Percentiles rank a stretch among this genome's conserved stretches.
These are phyloP conservation scores for Chrysosporium keratinophilum DNA, from an alignment of 2,329 filamentous ascomycete genomes.

Conservation along the genomic window DNA sequence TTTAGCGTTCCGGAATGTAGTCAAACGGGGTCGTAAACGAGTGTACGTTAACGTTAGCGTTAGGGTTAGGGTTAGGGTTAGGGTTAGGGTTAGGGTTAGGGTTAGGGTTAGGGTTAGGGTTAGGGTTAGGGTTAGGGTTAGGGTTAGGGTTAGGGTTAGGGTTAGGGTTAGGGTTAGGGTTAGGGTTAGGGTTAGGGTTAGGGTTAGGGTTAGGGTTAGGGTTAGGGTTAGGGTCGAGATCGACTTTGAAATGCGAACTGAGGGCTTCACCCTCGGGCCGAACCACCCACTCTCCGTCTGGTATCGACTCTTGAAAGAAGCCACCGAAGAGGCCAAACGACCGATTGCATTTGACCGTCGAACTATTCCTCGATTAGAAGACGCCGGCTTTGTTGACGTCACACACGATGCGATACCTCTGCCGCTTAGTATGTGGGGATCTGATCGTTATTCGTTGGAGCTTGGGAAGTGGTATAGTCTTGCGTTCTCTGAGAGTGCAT, in stretches of 20 bases:
- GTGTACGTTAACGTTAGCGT: no score
- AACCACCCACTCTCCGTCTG: constrained; percentile 53
- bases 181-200: no score
- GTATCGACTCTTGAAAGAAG: constrained; percentile 57
- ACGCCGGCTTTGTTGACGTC: constrained; percentile 71
- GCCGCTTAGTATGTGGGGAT: constrained; percentile 64
- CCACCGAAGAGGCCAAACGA: constrained; percentile 55
- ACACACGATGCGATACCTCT: constrained; percentile 57
- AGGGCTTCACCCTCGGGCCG: constrained; percentile 26
- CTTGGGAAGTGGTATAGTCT: constrained; percentile 78
- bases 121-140: no score
- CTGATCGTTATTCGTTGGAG: constrained; percentile 53
- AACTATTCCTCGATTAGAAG: constrained; percentile 52
- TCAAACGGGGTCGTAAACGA: no score
- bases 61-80: no score
- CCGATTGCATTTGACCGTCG: constrained; percentile 53
- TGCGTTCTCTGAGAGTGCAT: constrained; percentile 60
- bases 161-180: no score
- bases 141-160: no score
- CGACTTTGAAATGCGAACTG: constrained; percentile 65
- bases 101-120: no score
- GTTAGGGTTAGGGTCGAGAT: no score
- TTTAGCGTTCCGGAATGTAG: no score
- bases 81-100: no score
- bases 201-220: no score